phyloP scores from a whole-genome alignment of 345 rosid genomes.

The sweet orange (Citrus sinensis) region DNA sequence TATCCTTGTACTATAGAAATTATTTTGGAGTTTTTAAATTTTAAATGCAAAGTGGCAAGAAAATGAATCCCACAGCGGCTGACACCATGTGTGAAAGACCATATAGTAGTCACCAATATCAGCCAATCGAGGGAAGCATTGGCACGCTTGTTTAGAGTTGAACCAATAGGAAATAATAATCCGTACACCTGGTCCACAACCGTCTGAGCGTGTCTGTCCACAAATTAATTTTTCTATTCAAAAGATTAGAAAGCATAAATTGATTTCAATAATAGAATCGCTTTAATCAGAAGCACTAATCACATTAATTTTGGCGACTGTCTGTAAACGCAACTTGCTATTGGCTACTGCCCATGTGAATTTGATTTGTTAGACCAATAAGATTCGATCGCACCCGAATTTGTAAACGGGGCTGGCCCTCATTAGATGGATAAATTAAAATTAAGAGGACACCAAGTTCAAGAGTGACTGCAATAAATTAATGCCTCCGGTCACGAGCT shows the following conservation, averaged over 20 bases:
- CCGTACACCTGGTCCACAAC: not conserved
- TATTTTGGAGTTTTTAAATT: not conserved
- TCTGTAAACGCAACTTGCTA: not conserved
- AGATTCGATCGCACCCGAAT: constrained; percentile 16
- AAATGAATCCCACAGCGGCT: not conserved
- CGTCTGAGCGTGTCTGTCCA: not conserved
- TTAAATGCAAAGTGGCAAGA: too few species aligned
- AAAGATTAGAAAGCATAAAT: not conserved
- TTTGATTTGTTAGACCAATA: constrained; percentile 20
- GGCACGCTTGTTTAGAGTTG: constrained; percentile 18
- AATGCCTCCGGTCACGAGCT: constrained; percentile 18
- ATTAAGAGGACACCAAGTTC: constrained; percentile 18
- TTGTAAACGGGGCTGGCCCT: not conserved
- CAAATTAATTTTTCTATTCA: constrained; percentile 4
- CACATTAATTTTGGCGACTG: constrained; percentile 9
- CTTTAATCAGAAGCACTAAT: not conserved
- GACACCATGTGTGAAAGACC: constrained; percentile 18
- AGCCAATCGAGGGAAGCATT: constrained; percentile 20
- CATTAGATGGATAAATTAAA: not conserved
- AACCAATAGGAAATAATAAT: constrained; percentile 11
- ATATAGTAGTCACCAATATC: not conserved
- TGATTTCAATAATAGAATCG: not conserved
- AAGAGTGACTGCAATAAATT: constrained; percentile 2
- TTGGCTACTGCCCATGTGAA: constrained; percentile 28
- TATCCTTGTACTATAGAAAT: not conserved